Evolutionary conservation across 2,329 filamentous ascomycete genomes (phyloP).

Genomic region (Verticillium klebahnii): DNA sequence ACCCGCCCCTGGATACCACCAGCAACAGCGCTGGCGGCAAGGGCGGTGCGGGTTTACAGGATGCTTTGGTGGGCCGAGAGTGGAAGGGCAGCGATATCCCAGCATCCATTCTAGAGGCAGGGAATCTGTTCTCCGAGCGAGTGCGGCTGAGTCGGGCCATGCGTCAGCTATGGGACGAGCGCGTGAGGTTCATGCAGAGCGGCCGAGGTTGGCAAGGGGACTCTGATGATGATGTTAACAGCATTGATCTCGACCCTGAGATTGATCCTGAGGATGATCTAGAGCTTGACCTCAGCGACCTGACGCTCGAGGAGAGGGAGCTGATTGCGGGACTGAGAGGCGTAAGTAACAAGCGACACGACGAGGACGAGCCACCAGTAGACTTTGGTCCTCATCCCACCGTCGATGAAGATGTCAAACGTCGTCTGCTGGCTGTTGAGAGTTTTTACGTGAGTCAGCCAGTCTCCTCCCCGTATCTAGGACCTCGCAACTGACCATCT

Average conservation of each 20-base stretch:
- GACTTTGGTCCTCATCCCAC: constrained; percentile 47
- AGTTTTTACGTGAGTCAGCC: constrained; percentile 70
- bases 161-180: constrained; percentile 90
- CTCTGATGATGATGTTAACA: constrained; percentile 26
- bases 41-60: constrained; percentile 74
- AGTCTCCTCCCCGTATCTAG: not conserved
- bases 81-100: constrained; percentile 96
- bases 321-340: constrained; percentile 32
- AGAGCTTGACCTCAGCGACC: constrained; percentile 40
- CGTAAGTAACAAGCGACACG: constrained; percentile 18
- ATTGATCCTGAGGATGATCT: constrained; percentile 24
- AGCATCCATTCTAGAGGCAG: constrained; percentile 90
- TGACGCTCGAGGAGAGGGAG: constrained; percentile 34
- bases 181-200: constrained; percentile 85
- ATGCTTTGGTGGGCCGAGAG: constrained; percentile 71
- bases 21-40: constrained; percentile 92
- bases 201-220: constrained; percentile 79
- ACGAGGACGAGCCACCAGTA: constrained; percentile 10
- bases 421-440: constrained; percentile 70
- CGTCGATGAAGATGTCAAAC: constrained; percentile 51
- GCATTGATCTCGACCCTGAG: constrained; percentile 34
- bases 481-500: constrained; percentile 19
- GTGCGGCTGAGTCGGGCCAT: constrained; percentile 90
- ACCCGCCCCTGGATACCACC: constrained; percentile 82
- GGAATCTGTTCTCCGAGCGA: constrained; percentile 82